phyloP scores from a whole-genome alignment of 2,329 filamentous ascomycete species.

The Fusarium pseudonygamai region DNA sequence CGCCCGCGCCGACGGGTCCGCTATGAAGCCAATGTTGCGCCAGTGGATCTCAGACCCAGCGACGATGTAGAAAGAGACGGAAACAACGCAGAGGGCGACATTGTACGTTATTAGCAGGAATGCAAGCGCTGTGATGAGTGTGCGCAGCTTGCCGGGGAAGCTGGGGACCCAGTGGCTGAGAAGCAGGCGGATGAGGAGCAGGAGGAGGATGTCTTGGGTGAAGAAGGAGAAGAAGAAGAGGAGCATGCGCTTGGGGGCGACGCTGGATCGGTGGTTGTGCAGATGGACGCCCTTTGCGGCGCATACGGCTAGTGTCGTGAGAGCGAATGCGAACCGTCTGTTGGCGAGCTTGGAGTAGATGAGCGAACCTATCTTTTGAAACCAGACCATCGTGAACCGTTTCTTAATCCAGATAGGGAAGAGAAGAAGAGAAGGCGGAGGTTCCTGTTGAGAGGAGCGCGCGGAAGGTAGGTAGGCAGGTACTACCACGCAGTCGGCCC shows the following conservation, averaged over 20 bases:
- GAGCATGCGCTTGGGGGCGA: constrained; percentile 44
- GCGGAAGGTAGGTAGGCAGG: neutral
- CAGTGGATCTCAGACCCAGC: constrained; percentile 50
- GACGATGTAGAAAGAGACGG: constrained; percentile 47
- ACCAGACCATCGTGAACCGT: constrained; percentile 3
- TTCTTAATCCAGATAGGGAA: neutral
- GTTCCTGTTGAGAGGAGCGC: neutral
- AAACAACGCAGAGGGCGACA: constrained; percentile 38
- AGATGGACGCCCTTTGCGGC: constrained; percentile 47
- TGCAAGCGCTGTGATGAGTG: constrained; percentile 25
- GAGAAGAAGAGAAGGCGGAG: neutral
- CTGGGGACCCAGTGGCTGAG: constrained; percentile 43
- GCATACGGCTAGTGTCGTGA: constrained; percentile 45
- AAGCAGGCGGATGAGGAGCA: constrained; percentile 46
- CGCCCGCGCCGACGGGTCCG: constrained; percentile 45
- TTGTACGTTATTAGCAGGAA: constrained; percentile 33
- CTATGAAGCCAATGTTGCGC: constrained; percentile 48
- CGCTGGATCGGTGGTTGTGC: constrained; percentile 44
- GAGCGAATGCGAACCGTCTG: constrained; percentile 46
- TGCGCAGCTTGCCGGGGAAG: constrained; percentile 15
- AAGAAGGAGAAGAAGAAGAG: constrained; percentile 50
- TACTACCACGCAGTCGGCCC: neutral
- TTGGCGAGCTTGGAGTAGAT: constrained; percentile 42
- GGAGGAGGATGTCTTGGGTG: constrained; percentile 46
- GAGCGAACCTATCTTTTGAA: constrained; percentile 17